These are phyloP conservation scores for Colletotrichum filicis DNA, from an alignment of 2,329 filamentous ascomycete species.

Conservation along the genomic window DNA sequence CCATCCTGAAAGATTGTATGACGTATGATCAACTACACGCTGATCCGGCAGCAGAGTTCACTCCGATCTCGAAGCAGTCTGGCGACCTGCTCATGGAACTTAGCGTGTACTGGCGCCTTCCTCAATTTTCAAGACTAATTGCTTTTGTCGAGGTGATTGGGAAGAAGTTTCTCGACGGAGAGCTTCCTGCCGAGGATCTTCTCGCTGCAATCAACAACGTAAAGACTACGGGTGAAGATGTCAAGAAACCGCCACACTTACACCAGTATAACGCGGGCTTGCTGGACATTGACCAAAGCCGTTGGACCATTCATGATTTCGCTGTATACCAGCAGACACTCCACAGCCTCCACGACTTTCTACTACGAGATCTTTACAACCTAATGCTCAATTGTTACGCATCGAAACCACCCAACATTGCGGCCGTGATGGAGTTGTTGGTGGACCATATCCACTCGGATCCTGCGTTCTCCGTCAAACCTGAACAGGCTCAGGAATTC, in stretches of 20 bases:
- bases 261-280: conserved; percentile 62
- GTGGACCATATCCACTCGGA: conserved; percentile 86
- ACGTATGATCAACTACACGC: conserved; percentile 70
- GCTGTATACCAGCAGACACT: conserved; percentile 80
- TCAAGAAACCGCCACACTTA: conserved; percentile 71
- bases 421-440: conserved; percentile 81
- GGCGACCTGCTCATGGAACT: conserved; percentile 87
- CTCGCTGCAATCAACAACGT: conserved; percentile 85
- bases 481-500: conserved; percentile 79
- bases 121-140: conserved; percentile 82
- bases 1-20: conserved; percentile 82
- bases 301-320: conserved; percentile 77
- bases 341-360: conserved; percentile 78
- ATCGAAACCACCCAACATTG: conserved; percentile 83
- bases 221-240: conserved; percentile 76
- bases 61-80: conserved; percentile 79
- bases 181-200: conserved; percentile 83
- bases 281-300: conserved; percentile 65
- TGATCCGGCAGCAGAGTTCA: conserved; percentile 59
- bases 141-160: conserved; percentile 86
- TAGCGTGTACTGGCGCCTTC: conserved; percentile 88
- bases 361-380: conserved; percentile 89
- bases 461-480: conserved; percentile 75
- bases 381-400: conserved; percentile 91
- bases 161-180: conserved; percentile 86